Evolutionary conservation across 768 basidiomycete genomes (phyloP).

Genomic region (Russula abietina): DNA sequence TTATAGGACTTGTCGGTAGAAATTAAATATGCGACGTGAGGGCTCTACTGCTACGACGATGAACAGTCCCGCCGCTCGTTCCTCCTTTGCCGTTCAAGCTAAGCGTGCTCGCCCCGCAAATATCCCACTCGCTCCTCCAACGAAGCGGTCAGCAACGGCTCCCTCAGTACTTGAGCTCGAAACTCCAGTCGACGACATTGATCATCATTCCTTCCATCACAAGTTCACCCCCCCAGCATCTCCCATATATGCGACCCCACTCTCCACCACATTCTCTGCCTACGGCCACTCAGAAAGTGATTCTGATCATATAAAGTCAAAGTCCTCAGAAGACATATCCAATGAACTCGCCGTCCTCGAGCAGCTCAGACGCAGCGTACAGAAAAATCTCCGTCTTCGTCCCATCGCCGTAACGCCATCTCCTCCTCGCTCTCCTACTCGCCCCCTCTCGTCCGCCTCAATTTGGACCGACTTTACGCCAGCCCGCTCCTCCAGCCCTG

Average conservation of each 20-base stretch:
- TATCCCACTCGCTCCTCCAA: constrained; percentile 37
- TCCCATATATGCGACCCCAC: constrained; percentile 28
- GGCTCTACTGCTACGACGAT: background rate
- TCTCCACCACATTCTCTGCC: constrained; percentile 26
- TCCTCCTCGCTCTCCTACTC: constrained; percentile 26
- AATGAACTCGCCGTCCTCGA: constrained; percentile 65
- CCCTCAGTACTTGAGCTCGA: constrained; percentile 33
- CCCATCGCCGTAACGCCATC: constrained; percentile 55
- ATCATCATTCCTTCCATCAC: constrained; percentile 28
- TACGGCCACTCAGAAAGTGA: constrained; percentile 29
- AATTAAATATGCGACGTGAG: background rate
- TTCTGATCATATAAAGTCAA: constrained; percentile 19
- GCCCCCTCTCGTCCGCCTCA: constrained; percentile 27
- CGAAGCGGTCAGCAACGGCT: constrained; percentile 26
- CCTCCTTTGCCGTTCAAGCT: constrained; percentile 20
- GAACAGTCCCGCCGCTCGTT: constrained; percentile 16
- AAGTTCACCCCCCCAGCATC: constrained; percentile 31
- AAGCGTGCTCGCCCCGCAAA: constrained; percentile 49
- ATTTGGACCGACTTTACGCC: constrained; percentile 32
- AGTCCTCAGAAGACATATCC: constrained; percentile 49
- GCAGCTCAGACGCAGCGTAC: constrained; percentile 61
- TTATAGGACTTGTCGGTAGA: background rate
- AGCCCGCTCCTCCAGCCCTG: constrained; percentile 40
- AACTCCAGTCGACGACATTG: constrained; percentile 33
- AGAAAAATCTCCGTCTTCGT: constrained; percentile 70